These are phyloP conservation scores for Botrytis byssoidea DNA, from an alignment of 2,329 filamentous ascomycete species.

Conservation along the genomic window DNA sequence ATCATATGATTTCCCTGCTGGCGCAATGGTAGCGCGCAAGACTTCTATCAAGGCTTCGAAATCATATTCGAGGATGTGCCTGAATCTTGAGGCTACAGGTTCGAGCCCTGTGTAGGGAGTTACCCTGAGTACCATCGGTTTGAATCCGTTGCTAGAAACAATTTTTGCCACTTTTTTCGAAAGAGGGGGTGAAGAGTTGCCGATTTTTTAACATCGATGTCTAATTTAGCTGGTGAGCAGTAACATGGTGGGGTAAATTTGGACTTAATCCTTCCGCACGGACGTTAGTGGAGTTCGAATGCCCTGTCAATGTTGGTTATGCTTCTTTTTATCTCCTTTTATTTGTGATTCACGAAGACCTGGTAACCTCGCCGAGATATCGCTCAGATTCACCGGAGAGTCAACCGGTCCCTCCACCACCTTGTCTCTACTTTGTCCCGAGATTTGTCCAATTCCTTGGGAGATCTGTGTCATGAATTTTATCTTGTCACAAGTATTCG, in stretches of 20 bases:
- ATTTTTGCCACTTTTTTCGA: rapidly evolving
- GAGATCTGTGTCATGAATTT: not conserved
- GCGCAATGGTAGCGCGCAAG: constrained; percentile 22
- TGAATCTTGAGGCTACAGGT: constrained; percentile 11
- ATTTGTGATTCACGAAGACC: not conserved
- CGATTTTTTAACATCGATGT: not conserved
- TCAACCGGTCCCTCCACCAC: not conserved
- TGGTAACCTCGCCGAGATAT: not conserved
- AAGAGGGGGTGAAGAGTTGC: not conserved
- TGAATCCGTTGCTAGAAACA: not conserved
- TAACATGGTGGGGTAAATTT: not conserved
- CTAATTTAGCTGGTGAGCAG: not conserved
- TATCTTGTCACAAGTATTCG: not conserved
- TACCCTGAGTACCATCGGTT: not conserved
- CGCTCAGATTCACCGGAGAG: not conserved
- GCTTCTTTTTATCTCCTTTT: not conserved
- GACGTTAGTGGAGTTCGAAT: not conserved
- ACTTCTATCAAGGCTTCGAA: constrained; percentile 16
- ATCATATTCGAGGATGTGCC: too few relatives aligned
- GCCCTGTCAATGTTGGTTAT: not conserved
- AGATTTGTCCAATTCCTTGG: not conserved
- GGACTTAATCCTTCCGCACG: not conserved
- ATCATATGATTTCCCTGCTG: constrained; percentile 11
- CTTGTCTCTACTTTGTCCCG: not conserved
- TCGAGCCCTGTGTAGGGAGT: constrained; percentile 7